Conservation (phyloP, 495 filamentous ascomycete species). For the Daldinia caldariorum region DNA sequence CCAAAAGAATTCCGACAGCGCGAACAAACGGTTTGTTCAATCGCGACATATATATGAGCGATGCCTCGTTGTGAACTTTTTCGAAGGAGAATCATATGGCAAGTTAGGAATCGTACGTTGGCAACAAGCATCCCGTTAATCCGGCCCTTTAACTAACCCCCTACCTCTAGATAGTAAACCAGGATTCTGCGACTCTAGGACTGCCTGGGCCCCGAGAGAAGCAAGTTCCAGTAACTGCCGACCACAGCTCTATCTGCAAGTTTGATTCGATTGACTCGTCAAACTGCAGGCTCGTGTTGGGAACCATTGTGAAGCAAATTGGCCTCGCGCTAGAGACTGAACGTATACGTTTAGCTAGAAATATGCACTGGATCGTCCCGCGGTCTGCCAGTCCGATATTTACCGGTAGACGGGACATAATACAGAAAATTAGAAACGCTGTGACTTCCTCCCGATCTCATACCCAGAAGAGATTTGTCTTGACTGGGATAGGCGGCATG, state of each 20-base stretch:
- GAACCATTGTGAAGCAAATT: slow-evolving; percentile 23
- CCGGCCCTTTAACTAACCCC: too few relatives aligned
- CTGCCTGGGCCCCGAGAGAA: slow-evolving; percentile 12
- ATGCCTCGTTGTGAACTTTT: slow-evolving; percentile 30
- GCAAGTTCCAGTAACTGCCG: slow-evolving; percentile 15
- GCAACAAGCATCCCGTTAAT: too few relatives aligned
- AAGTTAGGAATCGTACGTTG: slow-evolving; percentile 11
- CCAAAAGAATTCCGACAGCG: neutral
- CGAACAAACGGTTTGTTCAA: slow-evolving; percentile 26
- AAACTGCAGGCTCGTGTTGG: neutral
- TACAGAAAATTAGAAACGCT: too few relatives aligned
- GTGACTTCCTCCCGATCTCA: too few relatives aligned
- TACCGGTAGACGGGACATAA: too few relatives aligned
- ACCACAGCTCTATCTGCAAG: slow-evolving; percentile 25
- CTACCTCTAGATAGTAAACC: too few relatives aligned
- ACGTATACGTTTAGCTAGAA: too few relatives aligned
- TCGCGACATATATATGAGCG: slow-evolving; percentile 23
- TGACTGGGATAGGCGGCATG: too few relatives aligned
- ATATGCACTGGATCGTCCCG: too few relatives aligned
- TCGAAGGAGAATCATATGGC: slow-evolving; percentile 28
- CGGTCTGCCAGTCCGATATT: too few relatives aligned
- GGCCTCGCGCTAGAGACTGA: slow-evolving; percentile 6
- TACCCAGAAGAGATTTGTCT: too few relatives aligned
- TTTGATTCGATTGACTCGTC: slow-evolving; percentile 1
- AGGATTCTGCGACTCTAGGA: too few relatives aligned